Evolutionary conservation across 2,329 filamentous ascomycete species (phyloP).

Genomic region (Clarireedia paspali): DNA sequence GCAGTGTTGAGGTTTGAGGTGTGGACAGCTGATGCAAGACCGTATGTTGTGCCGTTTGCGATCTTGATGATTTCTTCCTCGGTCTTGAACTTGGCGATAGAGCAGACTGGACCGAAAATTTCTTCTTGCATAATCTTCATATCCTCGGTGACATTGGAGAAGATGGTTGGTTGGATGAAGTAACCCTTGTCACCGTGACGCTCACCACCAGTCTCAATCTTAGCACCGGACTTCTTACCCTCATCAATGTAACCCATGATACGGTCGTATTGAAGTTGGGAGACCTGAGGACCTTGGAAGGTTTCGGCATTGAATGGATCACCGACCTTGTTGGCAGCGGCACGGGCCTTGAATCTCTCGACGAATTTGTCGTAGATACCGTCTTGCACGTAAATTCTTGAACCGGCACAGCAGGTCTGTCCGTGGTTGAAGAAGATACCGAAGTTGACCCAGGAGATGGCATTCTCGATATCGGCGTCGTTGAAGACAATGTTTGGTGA

Average conservation of each 20-base stretch:
- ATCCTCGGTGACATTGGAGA: conserved; percentile 60
- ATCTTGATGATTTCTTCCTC: conserved; percentile 58
- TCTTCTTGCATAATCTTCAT: conserved; percentile 72
- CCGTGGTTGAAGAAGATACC: conserved; percentile 38
- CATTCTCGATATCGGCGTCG: conserved; percentile 53
- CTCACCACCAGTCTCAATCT: conserved; percentile 55
- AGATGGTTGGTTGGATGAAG: conserved; percentile 69
- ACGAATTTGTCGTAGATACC: conserved; percentile 65
- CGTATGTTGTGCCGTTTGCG: conserved; percentile 58
- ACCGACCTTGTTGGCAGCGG: conserved; percentile 55
- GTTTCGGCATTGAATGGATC: conserved; percentile 58
- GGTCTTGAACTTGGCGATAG: conserved; percentile 62
- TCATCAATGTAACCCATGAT: conserved; percentile 61
- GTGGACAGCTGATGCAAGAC: conserved; percentile 62
- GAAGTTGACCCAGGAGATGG: conserved; percentile 54
- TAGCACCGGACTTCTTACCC: conserved; percentile 59
- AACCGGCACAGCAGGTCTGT: conserved; percentile 49
- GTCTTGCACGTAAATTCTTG: conserved; percentile 63
- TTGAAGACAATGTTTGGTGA: conserved; percentile 56
- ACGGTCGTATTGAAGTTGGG: conserved; percentile 60
- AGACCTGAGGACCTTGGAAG: conserved; percentile 66
- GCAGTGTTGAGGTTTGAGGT: conserved; percentile 62
- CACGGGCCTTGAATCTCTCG: conserved; percentile 56
- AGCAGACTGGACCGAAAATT: conserved; percentile 67
- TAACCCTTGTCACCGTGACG: conserved; percentile 59